Percentiles rank a stretch among this genome's conserved stretches.
These are phyloP conservation scores for Fraxinus latifolia DNA, from an alignment of 305 asterid genomes.

Conservation along the genomic window DNA sequence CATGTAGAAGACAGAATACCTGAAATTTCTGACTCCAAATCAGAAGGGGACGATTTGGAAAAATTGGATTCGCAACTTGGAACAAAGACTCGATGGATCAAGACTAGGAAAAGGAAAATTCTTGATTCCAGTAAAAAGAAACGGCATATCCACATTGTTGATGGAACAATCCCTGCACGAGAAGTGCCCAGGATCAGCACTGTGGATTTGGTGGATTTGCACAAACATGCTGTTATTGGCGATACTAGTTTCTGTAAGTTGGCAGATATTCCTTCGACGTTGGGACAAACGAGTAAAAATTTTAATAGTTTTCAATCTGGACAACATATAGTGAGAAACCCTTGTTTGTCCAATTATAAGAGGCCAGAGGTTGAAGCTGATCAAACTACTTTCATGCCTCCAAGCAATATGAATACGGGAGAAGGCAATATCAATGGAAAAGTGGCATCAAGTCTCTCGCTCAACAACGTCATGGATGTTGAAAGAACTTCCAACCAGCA, in stretches of 20 bases:
- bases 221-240: conserved; percentile 17
- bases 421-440: conserved; percentile 26
- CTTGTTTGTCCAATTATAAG: conserved; percentile 22
- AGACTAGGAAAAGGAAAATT: conserved; percentile 31
- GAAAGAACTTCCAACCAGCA: conserved; percentile 26
- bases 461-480: conserved; percentile 26
- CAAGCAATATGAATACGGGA: conserved; percentile 15
- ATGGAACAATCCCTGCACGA: conserved; percentile 13
- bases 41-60: conserved; percentile 25
- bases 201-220: conserved; percentile 7
- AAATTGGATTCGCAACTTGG: conserved; percentile 14
- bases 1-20: conserved; percentile 36
- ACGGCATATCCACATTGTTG: conserved; percentile 21
- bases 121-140: conserved; percentile 25
- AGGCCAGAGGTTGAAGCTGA: conserved; percentile 29
- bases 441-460: conserved; percentile 38
- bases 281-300: conserved; percentile 21
- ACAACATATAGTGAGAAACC: conserved; percentile 18
- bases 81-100: conserved; percentile 22
- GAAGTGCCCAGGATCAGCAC: conserved; percentile 18
- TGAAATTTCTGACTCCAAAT: conserved; percentile 30
- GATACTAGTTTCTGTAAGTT: conserved; percentile 19
- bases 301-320: conserved; percentile 18
- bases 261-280: conserved; percentile 9
- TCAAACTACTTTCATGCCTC: conserved; percentile 17